Conservation (phyloP, 2,329 filamentous ascomycete genomes). For the Gnomoniopsis sp. region DNA sequence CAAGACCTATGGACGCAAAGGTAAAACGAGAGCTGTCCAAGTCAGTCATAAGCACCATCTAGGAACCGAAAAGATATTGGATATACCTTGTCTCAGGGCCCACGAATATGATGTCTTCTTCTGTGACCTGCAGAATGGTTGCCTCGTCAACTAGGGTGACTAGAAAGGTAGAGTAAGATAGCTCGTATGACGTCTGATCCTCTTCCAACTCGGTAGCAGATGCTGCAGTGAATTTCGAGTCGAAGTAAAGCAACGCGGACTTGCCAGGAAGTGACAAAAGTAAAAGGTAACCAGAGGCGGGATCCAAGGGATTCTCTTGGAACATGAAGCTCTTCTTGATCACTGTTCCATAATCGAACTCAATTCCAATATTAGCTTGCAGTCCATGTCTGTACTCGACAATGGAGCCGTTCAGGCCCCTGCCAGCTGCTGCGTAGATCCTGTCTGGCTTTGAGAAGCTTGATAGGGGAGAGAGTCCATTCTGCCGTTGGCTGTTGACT, state of each 20-base stretch:
- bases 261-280: slow-evolving; percentile 48
- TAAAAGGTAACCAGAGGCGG: slow-evolving; percentile 34
- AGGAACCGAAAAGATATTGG: neutral
- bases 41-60: neutral
- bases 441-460: slow-evolving; percentile 45
- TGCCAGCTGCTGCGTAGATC: slow-evolving; percentile 65
- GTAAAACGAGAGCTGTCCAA: slow-evolving; percentile 5
- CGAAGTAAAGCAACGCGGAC: slow-evolving; percentile 46
- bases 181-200: slow-evolving; percentile 45
- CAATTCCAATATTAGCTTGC: slow-evolving; percentile 62
- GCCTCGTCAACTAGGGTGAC: slow-evolving; percentile 34
- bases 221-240: slow-evolving; percentile 39
- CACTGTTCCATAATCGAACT: slow-evolving; percentile 47
- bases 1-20: slow-evolving; percentile 21
- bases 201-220: slow-evolving; percentile 34
- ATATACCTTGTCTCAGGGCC: slow-evolving; percentile 33
- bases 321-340: slow-evolving; percentile 55
- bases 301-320: slow-evolving; percentile 21
- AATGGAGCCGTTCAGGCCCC: slow-evolving; percentile 59
- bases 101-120: slow-evolving; percentile 40
- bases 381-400: slow-evolving; percentile 68
- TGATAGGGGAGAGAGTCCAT: slow-evolving; percentile 45
- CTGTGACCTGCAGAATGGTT: slow-evolving; percentile 53
- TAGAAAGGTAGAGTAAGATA: slow-evolving; percentile 49
- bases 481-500: slow-evolving; percentile 17